Evolutionary conservation across 2,329 filamentous ascomycete species (phyloP).

Genomic region (Byssochlamys sp.): DNA sequence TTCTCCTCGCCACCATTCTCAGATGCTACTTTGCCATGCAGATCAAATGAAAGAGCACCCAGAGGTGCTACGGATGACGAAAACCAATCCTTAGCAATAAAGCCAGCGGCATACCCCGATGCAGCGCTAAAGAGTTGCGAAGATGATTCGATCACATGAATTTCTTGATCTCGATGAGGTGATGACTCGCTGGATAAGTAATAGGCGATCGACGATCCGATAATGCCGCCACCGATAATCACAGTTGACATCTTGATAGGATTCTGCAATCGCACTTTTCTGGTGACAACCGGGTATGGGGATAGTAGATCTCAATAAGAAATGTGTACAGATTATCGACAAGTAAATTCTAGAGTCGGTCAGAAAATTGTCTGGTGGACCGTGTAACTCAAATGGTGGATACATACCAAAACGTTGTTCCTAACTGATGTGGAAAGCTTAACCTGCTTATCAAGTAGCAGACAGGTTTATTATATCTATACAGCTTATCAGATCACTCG

Average conservation of each 20-base stretch:
- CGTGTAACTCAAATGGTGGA: no score
- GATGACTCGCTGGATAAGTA: constrained; percentile 48
- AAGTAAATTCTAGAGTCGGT: not conserved
- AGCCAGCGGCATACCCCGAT: constrained; percentile 65
- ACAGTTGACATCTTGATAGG: constrained; percentile 44
- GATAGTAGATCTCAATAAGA: no score
- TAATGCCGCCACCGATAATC: constrained; percentile 61
- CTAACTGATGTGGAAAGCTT: no score
- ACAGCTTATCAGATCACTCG: no score
- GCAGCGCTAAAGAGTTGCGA: constrained; percentile 60
- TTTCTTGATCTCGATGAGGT: constrained; percentile 22
- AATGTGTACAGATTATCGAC: not conserved
- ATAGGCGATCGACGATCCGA: constrained; percentile 62
- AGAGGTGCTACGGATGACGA: constrained; percentile 47
- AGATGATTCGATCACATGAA: constrained; percentile 51
- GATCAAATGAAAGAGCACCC: constrained; percentile 57
- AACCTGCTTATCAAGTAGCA: no score
- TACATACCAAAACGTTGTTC: no score
- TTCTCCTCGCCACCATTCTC: constrained; percentile 47
- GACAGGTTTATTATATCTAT: no score
- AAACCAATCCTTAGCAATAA: constrained; percentile 67
- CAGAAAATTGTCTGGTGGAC: not conserved
- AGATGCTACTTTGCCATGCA: constrained; percentile 57
- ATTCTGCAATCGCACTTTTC: not conserved
- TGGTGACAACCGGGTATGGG: not conserved